Evolutionary conservation across 179 eudicot species (phyloP).

Genomic region (Corrigiola litoralis): DNA sequence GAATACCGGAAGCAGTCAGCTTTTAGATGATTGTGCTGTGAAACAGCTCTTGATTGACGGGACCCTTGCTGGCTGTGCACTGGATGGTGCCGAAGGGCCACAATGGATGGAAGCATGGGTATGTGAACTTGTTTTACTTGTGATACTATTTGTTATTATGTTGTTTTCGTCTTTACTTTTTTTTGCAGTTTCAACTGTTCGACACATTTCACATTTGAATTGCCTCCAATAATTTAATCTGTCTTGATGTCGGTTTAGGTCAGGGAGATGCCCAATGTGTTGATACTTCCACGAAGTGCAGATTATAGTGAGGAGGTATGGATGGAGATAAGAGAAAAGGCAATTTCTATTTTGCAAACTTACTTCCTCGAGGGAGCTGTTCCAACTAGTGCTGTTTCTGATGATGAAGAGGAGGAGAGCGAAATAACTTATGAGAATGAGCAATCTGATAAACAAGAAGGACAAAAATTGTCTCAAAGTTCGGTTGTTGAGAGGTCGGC

Average conservation of each 20-base stretch:
- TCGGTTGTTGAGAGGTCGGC: constrained; percentile 40
- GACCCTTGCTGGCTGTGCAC: constrained; percentile 92
- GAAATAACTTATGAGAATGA: constrained; percentile 56
- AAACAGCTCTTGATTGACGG: constrained; percentile 95
- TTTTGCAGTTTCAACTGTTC: neutral
- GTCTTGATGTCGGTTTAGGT: constrained; percentile 45
- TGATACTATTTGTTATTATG: neutral
- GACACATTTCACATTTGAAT: neutral
- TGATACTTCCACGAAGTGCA: constrained; percentile 96
- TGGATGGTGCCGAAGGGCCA: constrained; percentile 99
- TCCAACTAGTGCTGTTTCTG: constrained; percentile 75
- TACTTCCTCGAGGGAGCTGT: constrained; percentile 68
- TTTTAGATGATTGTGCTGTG: constrained; percentile 96
- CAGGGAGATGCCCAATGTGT: constrained; percentile 98
- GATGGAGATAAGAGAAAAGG: constrained; percentile 96
- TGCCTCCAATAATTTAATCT: neutral
- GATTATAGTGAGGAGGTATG: constrained; percentile 99
- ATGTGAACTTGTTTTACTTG: constrained; percentile 28
- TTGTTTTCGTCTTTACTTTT: neutral
- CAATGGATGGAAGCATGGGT: constrained; percentile 99
- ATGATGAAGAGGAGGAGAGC: constrained; percentile 77
- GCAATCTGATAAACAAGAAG: constrained; percentile 36
- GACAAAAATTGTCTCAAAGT: constrained; percentile 42
- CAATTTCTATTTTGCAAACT: constrained; percentile 72
- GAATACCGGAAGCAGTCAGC: constrained; percentile 96